A percentile compares a stretch with the other conserved stretches of the same genome.
phyloP scores from a whole-genome alignment of 441 rosid genomes.

The Omphalea diandra region DNA sequence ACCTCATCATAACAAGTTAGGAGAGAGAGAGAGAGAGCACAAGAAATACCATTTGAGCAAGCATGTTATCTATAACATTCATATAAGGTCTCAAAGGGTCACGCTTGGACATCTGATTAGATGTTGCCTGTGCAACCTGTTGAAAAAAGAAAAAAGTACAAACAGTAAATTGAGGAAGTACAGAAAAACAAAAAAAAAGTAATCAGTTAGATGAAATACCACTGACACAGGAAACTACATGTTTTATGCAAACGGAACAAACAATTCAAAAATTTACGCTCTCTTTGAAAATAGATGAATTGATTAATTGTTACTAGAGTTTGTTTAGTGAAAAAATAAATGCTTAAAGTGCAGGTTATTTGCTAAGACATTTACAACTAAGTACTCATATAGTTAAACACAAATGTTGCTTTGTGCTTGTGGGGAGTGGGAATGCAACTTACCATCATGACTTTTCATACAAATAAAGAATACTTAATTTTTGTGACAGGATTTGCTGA shows the following conservation, averaged over 20 bases:
- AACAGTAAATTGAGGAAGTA: not conserved
- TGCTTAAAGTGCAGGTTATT: not conserved
- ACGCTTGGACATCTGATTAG: constrained; percentile 98
- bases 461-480: not conserved
- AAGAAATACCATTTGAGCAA: constrained; percentile 72
- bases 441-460: not conserved
- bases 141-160: constrained; percentile 20
- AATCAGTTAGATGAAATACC: not conserved
- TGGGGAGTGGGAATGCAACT: not conserved
- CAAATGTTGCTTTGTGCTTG: not conserved
- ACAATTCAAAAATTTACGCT: not conserved
- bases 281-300: not conserved
- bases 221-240: not conserved
- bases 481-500: not conserved
- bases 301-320: not conserved
- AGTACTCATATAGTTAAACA: not conserved
- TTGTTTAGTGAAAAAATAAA: not conserved
- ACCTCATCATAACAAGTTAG: constrained; percentile 1
- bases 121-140: constrained; percentile 99
- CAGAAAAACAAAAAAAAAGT: not conserved
- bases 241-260: not conserved
- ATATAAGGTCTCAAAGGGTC: constrained; percentile 97
- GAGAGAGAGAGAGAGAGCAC: constrained; percentile 9
- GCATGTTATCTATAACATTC: constrained; percentile 93
- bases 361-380: not conserved